Evolutionary conservation across 441 rosid genomes (phyloP), one percentile per base, ranked within the genome.

Genomic region (Biscutella auriculata): DNA sequence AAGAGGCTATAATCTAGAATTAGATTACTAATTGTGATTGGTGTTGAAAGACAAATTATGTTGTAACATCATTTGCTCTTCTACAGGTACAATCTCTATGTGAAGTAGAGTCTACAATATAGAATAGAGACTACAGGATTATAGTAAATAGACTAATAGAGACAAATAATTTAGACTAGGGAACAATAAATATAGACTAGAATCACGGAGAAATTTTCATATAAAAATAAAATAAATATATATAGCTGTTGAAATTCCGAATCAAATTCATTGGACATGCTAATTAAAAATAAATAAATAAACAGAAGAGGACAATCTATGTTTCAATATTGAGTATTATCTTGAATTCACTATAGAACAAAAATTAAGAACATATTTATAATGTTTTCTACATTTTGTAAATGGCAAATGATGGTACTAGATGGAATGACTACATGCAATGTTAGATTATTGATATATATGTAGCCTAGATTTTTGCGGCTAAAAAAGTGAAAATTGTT

Each of bases 401-500:
- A n/a, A n/a, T 15, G 29, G 42, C 11, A 36, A 37, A 39, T 12
- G 28, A 9, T 11, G 16, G 19, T 46, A n/a, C 49, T 17, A 7
- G 41, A 40, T 29, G 30, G 12, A 50, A 28, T 64, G 34, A 46
- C 19, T 39, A 29, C 15, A 46, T 39, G 11, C 27, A 56, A 55
- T 32, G 50, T 15, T 46, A 16, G 9, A 44, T 43, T 26, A 43
- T 25, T 19, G n/a, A n/a, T n/a, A n/a, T n/a, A n/a, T n/a, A 64
- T 39, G 37, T 29, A 56, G 35, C 8, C 17, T 55, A 44, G 30
- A 45, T 19, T 39, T 48, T 65, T 56, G 44, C 52, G 63, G 63
- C 57, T 19, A 55, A 39, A 42, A 58, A 65, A 39, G 57, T 48
- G 29, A 48, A 49, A 40, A 14, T 48, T 48, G 44, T 37, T 48